Evolutionary conservation across 1,284 basidiomycete genomes (phyloP), one percentile per base, ranked within the genome.

Genomic region (Ustilago curta): DNA sequence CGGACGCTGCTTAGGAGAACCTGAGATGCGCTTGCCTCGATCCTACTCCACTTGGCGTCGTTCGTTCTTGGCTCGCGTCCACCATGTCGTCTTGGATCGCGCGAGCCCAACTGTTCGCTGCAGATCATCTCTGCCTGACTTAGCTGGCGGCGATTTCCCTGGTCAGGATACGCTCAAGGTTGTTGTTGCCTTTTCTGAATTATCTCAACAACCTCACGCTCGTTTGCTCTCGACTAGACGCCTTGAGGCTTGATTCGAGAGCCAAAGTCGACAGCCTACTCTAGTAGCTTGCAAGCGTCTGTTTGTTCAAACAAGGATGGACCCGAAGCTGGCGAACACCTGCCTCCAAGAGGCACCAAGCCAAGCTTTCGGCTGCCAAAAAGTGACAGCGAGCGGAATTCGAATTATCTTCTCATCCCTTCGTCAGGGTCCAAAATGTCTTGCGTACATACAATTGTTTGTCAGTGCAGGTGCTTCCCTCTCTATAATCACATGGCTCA

Each of bases 351-450:
- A 1, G 12, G 4, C n/a, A 43, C 12, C 42, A 43, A 19, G 42
- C n/a, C 51, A 42, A 43, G 27, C 32, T 23, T 23, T 27, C 23
- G 11, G 6, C 25, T 23, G 44, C 44, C 25, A n/a, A n/a, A 31
- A 29, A 47, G 29, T 63, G 62, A 65, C 62, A 65, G 56, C 62
- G n/a, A 35, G 31, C 62, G 50, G 62, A 43, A 51, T 42, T 65
- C 29, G 39, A 59, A 59, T 19, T 25, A 35, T 9, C 21, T 25
- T 47, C 44, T 19, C 25, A 25, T 8, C 27, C 27, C 45, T 29
- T 42, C 23, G 29, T 42, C 51, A 53, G 51, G 51, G 51, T 53
- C 51, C 50, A 8, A 39, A n/a, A n/a, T n/a, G 35, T 16, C 11
- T 37, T 37, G 35, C 35, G 35, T 37, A 37, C 12, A n/a, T n/a